Evolutionary conservation across 768 basidiomycete species (phyloP), one percentile per base, ranked within the genome.

Genomic region (Lactarius hatsudake): DNA sequence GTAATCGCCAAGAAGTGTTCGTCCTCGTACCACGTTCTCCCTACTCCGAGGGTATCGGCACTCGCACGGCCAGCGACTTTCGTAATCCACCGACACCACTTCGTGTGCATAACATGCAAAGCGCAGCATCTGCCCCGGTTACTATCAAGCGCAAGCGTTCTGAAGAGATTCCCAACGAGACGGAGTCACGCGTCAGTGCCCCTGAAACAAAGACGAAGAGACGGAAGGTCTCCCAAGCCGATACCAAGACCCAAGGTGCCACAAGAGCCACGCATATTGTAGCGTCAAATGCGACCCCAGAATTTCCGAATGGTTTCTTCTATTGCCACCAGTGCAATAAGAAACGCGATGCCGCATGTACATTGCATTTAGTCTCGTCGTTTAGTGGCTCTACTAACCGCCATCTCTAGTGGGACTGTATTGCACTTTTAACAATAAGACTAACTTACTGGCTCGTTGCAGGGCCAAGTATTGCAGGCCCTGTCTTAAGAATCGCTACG

Each of bases 251-350:
- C 73, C 72, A 74, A 38, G 28, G 15, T 18, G 42, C 57, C 40
- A 30, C 59, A 9, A 62, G 28, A 32, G 40, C 42, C 26, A 57
- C 48, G 42, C 40, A 18, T 15, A 54, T 53, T 0, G 62, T 28
- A 17, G n/a, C 28, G 34, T 61, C 66, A 54, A 68, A 72, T 65
- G 58, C 62, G 26, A 71, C 69, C 13, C 65, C 77, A 23, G 76
- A 78, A 45, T 75, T 71, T 64, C 79, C 79, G 42, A 76, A 76
- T 32, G 82, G 72, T 72, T 80, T 74, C 58, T 75, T 84, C 59
- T 84, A 86, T 70, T 92, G 91, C 70, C 91, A 91, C 74, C 90
- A 91, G 72, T 91, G 91, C 75, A 81, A 80, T 68, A 83, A 82
- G 73, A 89, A 87, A 71, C 84, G 85, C 60, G 85, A 85, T 70